Base-by-base conservation (phyloP, 805 yeast species). In the Teunomyces aglyptinius region DNA sequence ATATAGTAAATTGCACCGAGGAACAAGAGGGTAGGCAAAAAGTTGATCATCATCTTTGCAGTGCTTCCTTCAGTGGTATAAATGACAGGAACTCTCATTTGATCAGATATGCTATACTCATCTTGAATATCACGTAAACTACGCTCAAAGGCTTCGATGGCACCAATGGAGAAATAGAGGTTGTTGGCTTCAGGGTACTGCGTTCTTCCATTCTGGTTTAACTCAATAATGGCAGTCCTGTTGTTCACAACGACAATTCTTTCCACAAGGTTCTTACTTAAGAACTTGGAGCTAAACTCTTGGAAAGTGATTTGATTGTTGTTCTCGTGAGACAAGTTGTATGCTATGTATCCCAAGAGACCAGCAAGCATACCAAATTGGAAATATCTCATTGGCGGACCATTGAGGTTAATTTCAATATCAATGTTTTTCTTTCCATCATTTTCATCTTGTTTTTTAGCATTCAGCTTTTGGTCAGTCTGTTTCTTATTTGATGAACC, bases 1-100 rank as follows among this genome's bases (percentile, higher is more conserved):
- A 94, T 72, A 76, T 86, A 94, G 67, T 84, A 83, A 43, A 94
- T 77, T 43, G 97, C 96, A 33, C 91, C 97, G 57, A 94, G 82
- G 71, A 94, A 78, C 45, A 92, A 68, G 5, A 88, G 65, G 1
- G 99, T 92, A n/a, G 99, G 99, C 43, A 92, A 61, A 53, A 92
- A 81, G 53, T 90, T 89, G 53, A 83, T 70, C 26, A 88, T 51
- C 32, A 85, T 75, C 44, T 83, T 81, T 18, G 81, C 68, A 54
- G 85, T 61, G 50, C 84, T 81, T 1, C 90, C 89, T 62, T 85
- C 89, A 52, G 80, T 81, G 27, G 82, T 77, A 64, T 89, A 94
- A 2, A 85, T 69, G 3, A 95, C 90, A 0, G 99, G 99, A 26
- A 92, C 73, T 53, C 88, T 77, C 53, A 85, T 80, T 47, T 70